Evolutionary conservation across 2,329 filamentous ascomycete species (phyloP).

Genomic region (Sordariomycetes sp.): DNA sequence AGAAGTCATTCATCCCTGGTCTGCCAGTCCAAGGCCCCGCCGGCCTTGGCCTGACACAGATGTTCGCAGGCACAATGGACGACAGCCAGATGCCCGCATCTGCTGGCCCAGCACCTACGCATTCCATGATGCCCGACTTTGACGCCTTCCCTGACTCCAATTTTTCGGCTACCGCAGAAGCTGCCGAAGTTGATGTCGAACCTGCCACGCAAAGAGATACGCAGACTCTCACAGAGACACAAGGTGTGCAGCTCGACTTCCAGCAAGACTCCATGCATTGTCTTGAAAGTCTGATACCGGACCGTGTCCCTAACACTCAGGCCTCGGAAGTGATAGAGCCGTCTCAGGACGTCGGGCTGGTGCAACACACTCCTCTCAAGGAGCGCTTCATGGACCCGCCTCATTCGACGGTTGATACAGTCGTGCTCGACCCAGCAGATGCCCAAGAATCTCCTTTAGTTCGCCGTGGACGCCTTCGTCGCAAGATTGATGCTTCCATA

Average conservation of each 20-base stretch:
- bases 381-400: slow-evolving; percentile 57
- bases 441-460: slow-evolving; percentile 57
- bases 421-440: slow-evolving; percentile 33
- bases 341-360: slow-evolving; percentile 75
- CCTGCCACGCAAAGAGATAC: slow-evolving; percentile 22
- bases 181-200: slow-evolving; percentile 39
- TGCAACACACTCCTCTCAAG: slow-evolving; percentile 62
- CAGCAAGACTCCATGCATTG: slow-evolving; percentile 52
- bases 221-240: slow-evolving; percentile 25
- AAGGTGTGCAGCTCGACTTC: slow-evolving; percentile 45
- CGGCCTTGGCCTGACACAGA: slow-evolving; percentile 73
- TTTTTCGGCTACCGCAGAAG: slow-evolving; percentile 51
- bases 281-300: slow-evolving; percentile 45
- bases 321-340: slow-evolving; percentile 62
- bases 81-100: slow-evolving; percentile 35
- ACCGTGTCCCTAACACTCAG: slow-evolving; percentile 42
- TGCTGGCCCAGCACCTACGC: slow-evolving; percentile 21
- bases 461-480: slow-evolving; percentile 46
- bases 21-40: slow-evolving; percentile 51
- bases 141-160: slow-evolving; percentile 49
- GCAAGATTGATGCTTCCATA: slow-evolving; percentile 23
- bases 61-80: slow-evolving; percentile 85
- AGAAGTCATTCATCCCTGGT: slow-evolving; percentile 61
- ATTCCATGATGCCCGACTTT: slow-evolving; percentile 48
- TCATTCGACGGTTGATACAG: slow-evolving; percentile 62